These are phyloP conservation scores for Periconia sp. DNA, from an alignment of 2,329 filamentous ascomycete genomes.

Conservation along the genomic window DNA sequence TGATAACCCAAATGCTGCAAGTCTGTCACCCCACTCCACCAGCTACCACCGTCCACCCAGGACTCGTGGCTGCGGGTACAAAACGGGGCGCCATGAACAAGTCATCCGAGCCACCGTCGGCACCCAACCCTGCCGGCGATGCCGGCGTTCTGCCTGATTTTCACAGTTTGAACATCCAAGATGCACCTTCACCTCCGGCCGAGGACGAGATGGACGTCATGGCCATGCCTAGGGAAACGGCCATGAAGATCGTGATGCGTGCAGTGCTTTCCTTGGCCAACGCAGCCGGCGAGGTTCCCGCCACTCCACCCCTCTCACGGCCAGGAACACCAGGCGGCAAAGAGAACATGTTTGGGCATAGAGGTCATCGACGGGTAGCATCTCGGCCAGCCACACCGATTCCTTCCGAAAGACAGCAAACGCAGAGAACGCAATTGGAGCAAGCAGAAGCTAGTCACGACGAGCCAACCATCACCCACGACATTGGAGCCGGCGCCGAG, in stretches of 20 bases:
- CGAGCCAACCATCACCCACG: conserved; percentile 49
- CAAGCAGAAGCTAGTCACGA: conserved; percentile 54
- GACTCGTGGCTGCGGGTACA: conserved; percentile 28
- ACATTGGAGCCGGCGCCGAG: conserved; percentile 66
- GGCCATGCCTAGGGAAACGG: conserved; percentile 69
- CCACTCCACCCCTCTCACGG: conserved; percentile 70
- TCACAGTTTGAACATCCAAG: conserved; percentile 30
- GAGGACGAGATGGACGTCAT: conserved; percentile 66
- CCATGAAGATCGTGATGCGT: conserved; percentile 76
- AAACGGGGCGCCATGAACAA: conserved; percentile 15
- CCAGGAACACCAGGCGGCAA: conserved; percentile 57
- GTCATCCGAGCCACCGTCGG: conserved; percentile 38
- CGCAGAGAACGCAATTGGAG: conserved; percentile 45
- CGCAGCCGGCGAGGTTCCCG: conserved; percentile 75
- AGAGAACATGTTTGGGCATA: conserved; percentile 26
- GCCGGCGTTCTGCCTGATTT: conserved; percentile 44
- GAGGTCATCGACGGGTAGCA: conserved; percentile 37
- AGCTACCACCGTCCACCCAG: conserved; percentile 31
- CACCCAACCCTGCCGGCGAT: conserved; percentile 45
- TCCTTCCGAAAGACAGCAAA: conserved; percentile 43
- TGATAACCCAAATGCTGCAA: conserved; percentile 32
- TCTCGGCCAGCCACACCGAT: conserved; percentile 44
- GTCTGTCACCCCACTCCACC: conserved; percentile 34
- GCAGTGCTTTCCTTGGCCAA: conserved; percentile 62
- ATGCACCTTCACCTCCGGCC: conserved; percentile 43